Percentiles rank a stretch among this genome's conserved stretches.
Conservation (phyloP, 1,139 yeast genomes). For the Debaryomyces robertsiae region DNA sequence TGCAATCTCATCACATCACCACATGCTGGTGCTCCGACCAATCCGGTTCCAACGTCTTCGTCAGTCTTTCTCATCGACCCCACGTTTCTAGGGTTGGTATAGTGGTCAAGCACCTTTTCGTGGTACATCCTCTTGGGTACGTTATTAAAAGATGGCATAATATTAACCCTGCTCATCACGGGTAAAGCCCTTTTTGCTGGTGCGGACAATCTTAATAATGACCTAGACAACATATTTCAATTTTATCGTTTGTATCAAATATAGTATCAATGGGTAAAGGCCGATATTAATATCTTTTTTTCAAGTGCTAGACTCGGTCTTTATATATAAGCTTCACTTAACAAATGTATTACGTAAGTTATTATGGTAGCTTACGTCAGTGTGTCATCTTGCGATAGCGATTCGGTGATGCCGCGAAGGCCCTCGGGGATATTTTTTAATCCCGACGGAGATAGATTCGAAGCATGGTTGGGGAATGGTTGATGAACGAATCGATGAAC, state of each 20-base stretch:
- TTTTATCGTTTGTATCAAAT: background rate
- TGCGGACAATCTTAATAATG: conserved; percentile 21
- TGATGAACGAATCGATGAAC: too few relatives aligned
- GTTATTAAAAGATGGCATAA: conserved; percentile 11
- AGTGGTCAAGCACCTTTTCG: conserved; percentile 86
- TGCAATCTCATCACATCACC: conserved; percentile 99
- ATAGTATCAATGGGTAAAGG: background rate
- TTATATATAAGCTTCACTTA: background rate
- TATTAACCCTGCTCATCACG: conserved; percentile 10
- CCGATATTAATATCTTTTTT: background rate
- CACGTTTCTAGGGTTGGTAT: conserved; percentile 94
- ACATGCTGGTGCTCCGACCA: conserved; percentile 98
- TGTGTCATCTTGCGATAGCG: background rate
- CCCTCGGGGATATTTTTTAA: too few relatives aligned
- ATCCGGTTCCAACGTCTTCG: conserved; percentile 89
- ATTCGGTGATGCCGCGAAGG: too few relatives aligned
- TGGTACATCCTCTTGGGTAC: conserved; percentile 50
- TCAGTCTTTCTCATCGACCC: conserved; percentile 85
- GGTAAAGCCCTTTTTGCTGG: conserved; percentile 17
- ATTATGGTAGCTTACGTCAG: background rate
- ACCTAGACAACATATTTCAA: conserved; percentile 29
- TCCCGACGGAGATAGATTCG: too few relatives aligned
- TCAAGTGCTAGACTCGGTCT: background rate
- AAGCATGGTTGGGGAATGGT: too few relatives aligned
- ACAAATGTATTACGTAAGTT: background rate